Conservation (phyloP, 1,139 yeast species). For the Yamadazyma sp. region DNA sequence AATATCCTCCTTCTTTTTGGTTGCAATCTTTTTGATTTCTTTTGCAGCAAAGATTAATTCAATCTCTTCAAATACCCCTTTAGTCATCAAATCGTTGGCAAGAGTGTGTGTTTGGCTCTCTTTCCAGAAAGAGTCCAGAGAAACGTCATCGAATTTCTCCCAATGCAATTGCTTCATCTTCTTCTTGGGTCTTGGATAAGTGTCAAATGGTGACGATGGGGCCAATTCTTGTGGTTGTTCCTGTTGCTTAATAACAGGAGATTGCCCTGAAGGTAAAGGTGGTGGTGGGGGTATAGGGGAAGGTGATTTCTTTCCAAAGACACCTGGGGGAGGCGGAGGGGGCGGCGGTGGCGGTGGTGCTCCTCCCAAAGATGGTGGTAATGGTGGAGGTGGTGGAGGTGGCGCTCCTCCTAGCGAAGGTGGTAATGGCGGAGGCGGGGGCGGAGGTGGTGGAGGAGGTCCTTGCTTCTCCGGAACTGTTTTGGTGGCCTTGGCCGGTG, state of each 20-base stretch:
- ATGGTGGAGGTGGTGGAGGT: slow-evolving; percentile 24
- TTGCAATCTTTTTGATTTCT: slow-evolving; percentile 60
- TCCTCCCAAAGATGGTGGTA: slow-evolving; percentile 13
- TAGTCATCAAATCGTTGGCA: slow-evolving; percentile 60
- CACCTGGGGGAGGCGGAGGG: slow-evolving; percentile 23
- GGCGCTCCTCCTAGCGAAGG: slow-evolving; percentile 19
- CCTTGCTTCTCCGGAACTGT: slow-evolving; percentile 3
- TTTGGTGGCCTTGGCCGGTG: neutral
- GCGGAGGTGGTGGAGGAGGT: slow-evolving; percentile 12
- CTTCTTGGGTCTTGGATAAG: slow-evolving; percentile 72
- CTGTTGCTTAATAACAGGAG: slow-evolving; percentile 9
- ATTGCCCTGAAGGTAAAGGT: slow-evolving; percentile 14
- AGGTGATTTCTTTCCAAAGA: slow-evolving; percentile 15
- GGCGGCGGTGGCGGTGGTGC: slow-evolving; percentile 31
- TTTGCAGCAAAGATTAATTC: slow-evolving; percentile 79
- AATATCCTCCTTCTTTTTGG: slow-evolving; percentile 46
- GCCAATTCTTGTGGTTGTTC: slow-evolving; percentile 19
- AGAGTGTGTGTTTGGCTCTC: slow-evolving; percentile 35
- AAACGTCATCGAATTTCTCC: slow-evolving; percentile 65
- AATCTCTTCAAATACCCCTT: slow-evolving; percentile 73
- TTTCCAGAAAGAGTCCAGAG: slow-evolving; percentile 69
- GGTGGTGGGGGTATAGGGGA: slow-evolving; percentile 23
- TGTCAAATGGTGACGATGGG: slow-evolving; percentile 48
- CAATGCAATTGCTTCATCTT: slow-evolving; percentile 81
- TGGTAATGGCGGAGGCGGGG: slow-evolving; percentile 16